Percentiles rank a stretch among this genome's conserved stretches.
phyloP scores from a whole-genome alignment of 768 basidiomycete genomes.

The Pleurotus sapidus region DNA sequence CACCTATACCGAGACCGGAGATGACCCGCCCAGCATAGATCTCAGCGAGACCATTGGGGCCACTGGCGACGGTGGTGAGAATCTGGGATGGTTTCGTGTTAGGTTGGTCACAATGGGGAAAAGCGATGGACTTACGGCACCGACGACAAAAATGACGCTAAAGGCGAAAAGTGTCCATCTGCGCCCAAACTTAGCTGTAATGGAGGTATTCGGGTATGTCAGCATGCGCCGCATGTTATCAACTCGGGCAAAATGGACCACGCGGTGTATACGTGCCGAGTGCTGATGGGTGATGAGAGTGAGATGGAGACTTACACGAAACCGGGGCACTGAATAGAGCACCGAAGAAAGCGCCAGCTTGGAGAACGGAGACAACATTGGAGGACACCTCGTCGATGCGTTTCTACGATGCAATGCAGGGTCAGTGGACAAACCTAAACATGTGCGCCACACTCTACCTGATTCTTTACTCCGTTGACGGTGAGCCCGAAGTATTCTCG shows the following conservation, averaged over 20 bases:
- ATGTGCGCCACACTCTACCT: neutral
- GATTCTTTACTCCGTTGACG: neutral
- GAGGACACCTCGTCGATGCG: constrained; percentile 53
- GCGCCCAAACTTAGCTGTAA: constrained; percentile 61
- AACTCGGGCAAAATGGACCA: no score
- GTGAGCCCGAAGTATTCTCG: neutral
- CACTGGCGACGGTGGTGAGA: constrained; percentile 51
- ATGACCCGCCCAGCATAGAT: constrained; percentile 64
- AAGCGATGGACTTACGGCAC: constrained; percentile 50
- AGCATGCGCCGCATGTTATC: no score
- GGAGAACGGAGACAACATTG: constrained; percentile 85
- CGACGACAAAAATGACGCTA: constrained; percentile 61
- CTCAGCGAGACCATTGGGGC: constrained; percentile 40
- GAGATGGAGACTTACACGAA: constrained; percentile 43
- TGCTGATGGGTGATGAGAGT: neutral
- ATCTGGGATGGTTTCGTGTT: constrained; percentile 36
- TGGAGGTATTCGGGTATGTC: neutral
- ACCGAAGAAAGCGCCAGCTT: constrained; percentile 88
- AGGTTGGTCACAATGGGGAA: neutral
- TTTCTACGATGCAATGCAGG: neutral
- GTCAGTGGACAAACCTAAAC: neutral
- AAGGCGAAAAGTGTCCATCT: constrained; percentile 60
- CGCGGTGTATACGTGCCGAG: neutral
- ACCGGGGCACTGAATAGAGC: constrained; percentile 71
- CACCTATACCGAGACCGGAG: constrained; percentile 60